Base-by-base conservation (phyloP, 2,329 filamentous ascomycete genomes). In the Colletotrichum scovillei region DNA sequence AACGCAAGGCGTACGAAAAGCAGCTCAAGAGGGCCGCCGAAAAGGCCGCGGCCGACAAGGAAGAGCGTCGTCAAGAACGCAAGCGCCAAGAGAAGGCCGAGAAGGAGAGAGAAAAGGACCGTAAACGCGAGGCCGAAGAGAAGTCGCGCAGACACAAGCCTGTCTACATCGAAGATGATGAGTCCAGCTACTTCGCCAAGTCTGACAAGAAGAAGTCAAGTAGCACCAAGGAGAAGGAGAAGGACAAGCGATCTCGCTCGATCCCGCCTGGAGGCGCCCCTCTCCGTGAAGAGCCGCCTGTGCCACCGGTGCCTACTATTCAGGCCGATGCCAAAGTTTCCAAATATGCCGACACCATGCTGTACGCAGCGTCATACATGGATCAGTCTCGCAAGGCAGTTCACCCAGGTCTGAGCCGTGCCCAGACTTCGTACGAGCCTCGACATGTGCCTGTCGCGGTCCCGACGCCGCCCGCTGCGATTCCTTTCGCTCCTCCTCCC, bases 151-250 rank as follows among this genome's bases (percentile, higher is more conserved):
- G 71, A 24, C 75, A 83, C 28, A 77, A 75, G 46, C 65, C 68
- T 32, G 77, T 79, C 5, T 84, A 84, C 52, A 79, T 82, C n/a
- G 83, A 84, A 71, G 80, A 81, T 1, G 82, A 82, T 1, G 82
- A 83, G 1, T 73, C 75, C 14, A 72, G 72, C 2, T 26, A 63
- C 3, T 11, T 63, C 38, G 46, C 76, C 65, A 81, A 79, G 75
- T 75, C 79, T 0, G 81, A 83, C 55, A 82, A 83, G 79, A 85
- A 85, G 77, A 84, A 83, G 76, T 76, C 79, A 24, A 78, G 76
- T 58, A 81, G 79, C 32, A 63, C 67, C 76, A 84, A 82, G 74
- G 84, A 76, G 4, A 80, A 83, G 73, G 79, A 80, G 75, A 63
- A 74, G 63, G 67, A 74, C 14, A 67, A 66, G 62, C 72, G 67